These are phyloP conservation scores for Ustilago crameri DNA, from an alignment of 1,284 basidiomycete genomes.

Conservation along the genomic window DNA sequence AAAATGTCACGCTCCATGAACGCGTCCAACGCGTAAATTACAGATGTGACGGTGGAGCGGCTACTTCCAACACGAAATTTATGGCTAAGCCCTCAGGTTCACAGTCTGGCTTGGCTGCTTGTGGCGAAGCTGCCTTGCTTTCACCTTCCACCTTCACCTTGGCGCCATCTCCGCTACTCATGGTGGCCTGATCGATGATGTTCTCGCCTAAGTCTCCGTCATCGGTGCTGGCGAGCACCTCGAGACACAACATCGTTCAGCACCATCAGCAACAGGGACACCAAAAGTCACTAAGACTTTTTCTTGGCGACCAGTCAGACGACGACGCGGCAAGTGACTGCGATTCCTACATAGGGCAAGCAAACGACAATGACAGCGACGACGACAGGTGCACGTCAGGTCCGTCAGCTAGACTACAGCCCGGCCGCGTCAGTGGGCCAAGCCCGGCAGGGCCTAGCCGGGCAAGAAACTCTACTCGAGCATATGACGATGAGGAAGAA, in stretches of 20 bases:
- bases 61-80: background rate
- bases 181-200: constrained; percentile 9
- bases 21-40: constrained; percentile 43
- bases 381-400: constrained; percentile 4
- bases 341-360: constrained; percentile 5
- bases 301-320: constrained; percentile 41
- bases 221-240: constrained; percentile 46
- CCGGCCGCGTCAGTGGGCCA: constrained; percentile 3
- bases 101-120: background rate
- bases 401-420: constrained; percentile 12
- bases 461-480: background rate
- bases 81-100: constrained; percentile 1
- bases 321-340: constrained; percentile 14
- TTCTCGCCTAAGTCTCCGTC: constrained; percentile 38
- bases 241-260: constrained; percentile 42
- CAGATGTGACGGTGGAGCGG: background rate
- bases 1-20: constrained; percentile 3
- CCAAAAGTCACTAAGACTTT: constrained; percentile 45
- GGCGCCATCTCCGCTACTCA: background rate
- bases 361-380: constrained; percentile 6
- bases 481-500: constrained; percentile 13
- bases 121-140: constrained; percentile 7
- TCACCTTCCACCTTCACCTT: background rate
- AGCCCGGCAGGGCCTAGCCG: background rate
- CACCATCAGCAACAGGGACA: constrained; percentile 10